Conservation (phyloP, 2,329 filamentous ascomycete genomes). For the Coniochaeta sp. region DNA sequence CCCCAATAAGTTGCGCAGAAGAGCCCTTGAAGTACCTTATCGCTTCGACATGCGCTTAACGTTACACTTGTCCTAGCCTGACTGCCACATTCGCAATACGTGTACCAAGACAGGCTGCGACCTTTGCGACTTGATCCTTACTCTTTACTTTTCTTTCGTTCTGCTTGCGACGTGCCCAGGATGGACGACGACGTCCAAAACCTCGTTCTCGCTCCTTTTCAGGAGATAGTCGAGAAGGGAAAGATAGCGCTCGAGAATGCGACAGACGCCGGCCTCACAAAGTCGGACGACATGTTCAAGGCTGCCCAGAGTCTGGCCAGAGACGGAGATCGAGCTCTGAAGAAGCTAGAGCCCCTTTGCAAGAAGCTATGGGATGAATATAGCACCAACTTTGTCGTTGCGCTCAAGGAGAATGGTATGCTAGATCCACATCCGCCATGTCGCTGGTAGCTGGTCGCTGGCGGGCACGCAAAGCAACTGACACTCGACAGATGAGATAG, state of each 20-base stretch:
- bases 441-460: background rate
- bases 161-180: background rate
- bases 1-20: background rate
- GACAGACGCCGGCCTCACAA: slow-evolving; percentile 16
- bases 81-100: background rate
- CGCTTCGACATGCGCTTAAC: background rate
- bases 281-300: slow-evolving; percentile 38
- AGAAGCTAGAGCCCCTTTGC: slow-evolving; percentile 43
- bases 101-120: background rate
- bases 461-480: background rate
- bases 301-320: slow-evolving; percentile 29
- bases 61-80: background rate
- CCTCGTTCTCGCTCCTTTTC: slow-evolving; percentile 43
- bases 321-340: slow-evolving; percentile 30
- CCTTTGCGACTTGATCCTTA: background rate
- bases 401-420: slow-evolving; percentile 47
- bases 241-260: slow-evolving; percentile 39
- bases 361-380: slow-evolving; percentile 40
- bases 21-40: background rate
- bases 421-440: background rate
- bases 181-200: slow-evolving; percentile 17
- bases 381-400: slow-evolving; percentile 38
- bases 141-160: background rate
- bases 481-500: slow-evolving; percentile 37
- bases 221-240: slow-evolving; percentile 44